Evolutionary conservation across 2,329 filamentous ascomycete genomes (phyloP), one percentile per base, ranked within the genome.

Genomic region (Calonectria fujianensis): DNA sequence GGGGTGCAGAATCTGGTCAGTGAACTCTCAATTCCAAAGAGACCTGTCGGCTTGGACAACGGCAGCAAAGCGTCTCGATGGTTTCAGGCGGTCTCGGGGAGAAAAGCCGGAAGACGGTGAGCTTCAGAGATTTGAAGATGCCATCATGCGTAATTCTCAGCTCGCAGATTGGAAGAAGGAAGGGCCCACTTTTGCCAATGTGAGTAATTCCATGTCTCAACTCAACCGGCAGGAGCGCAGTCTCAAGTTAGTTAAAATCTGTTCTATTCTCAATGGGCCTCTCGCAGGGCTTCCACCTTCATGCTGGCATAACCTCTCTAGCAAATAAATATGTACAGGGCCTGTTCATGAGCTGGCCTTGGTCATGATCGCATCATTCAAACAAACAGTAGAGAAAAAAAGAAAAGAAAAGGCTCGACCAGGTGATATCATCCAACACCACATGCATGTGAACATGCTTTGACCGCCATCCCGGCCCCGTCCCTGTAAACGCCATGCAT

Each of bases 401-500:
- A 41, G 57, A 57, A 32, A 35, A 57, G 31, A 31, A 35, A 31
- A 39, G 18, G 57, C 35, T 63, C 29, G 27, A 41, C 14, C 14
- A 41, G 35, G 11, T 63, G 57, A 24, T 63, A 63, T 63, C 57
- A 63, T 27, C 45, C 39, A 61, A 51, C 67, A 57, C 59, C 59
- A 65, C 39, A 64, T 39, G n/a, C 37, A 59, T 37, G 39, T 11
- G 32, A 45, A 24, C 20, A 35, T 65, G 59, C 69, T 35, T 48
- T 71, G n/a, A 35, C 48, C 48, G 31, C 66, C 59, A 24, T 37
- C 51, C 59, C 59, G 37, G 39, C 45, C 51, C 54, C 45, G 20
- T 51, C 59, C 65, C 45, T 32, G 24, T 50, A 48, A 70, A 70
- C 72, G 72, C 72, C 72, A 32, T 39, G 71, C 71, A 51, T 69